Percentiles rank a stretch among this genome's conserved stretches.
Evolutionary conservation across 345 rosid species (phyloP).

Genomic region (Odontarrhena argentea): DNA sequence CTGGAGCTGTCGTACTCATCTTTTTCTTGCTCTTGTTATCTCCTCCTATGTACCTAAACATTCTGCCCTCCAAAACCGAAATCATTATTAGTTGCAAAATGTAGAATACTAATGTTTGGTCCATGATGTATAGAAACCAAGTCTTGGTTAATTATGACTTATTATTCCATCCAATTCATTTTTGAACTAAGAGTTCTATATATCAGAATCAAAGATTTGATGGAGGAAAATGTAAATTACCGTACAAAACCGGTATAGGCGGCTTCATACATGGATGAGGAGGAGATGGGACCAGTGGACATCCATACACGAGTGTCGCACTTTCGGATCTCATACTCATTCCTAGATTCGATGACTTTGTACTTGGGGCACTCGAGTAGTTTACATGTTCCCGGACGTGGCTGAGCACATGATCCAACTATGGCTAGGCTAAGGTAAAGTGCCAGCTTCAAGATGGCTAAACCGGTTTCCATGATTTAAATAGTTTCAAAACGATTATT

Average conservation of each 20-base stretch:
- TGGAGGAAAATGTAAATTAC: constrained; percentile 14
- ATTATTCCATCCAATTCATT: too few relatives aligned
- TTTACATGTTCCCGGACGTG: constrained; percentile 32
- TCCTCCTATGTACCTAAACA: too few relatives aligned
- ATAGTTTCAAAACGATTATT: not conserved
- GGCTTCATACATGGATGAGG: constrained; percentile 31
- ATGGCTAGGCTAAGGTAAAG: constrained; percentile 28
- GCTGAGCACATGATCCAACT: constrained; percentile 23
- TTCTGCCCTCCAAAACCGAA: not conserved
- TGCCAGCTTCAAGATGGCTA: constrained; percentile 23
- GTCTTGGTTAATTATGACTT: too few relatives aligned
- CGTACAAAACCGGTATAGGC: constrained; percentile 32
- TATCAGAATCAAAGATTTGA: too few relatives aligned
- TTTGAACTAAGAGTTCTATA: too few relatives aligned
- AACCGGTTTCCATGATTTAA: constrained; percentile 34
- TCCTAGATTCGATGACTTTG: constrained; percentile 1
- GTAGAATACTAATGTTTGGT: too few relatives aligned
- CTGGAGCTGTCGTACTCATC: too few relatives aligned
- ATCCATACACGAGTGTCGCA: constrained; percentile 32
- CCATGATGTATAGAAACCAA: too few relatives aligned
- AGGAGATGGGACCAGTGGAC: constrained; percentile 17
- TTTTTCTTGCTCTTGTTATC: too few relatives aligned
- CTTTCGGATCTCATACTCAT: constrained; percentile 33
- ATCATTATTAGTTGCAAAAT: not conserved
- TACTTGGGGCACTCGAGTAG: constrained; percentile 31